Evolutionary conservation across 192 early-diverging fungal species (phyloP), one percentile per base, ranked within the genome.

Genomic region (Fimicolochytrium jonesii): DNA sequence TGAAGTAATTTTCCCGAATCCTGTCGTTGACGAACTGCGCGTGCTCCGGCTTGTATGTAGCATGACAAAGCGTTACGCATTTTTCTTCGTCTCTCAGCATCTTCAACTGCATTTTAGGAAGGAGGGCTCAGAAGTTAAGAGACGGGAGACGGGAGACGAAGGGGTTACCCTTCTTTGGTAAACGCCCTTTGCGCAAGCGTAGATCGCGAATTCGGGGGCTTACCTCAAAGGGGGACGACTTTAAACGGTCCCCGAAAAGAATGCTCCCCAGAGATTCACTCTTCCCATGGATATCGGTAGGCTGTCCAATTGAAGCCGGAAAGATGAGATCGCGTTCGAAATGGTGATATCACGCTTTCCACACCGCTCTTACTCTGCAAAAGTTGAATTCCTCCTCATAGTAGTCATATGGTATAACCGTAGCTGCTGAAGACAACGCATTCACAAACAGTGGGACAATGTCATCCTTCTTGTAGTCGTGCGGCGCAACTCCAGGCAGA

Each of bases 201-300:
- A n/a, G n/a, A n/a, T n/a, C n/a, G n/a, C n/a, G n/a, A n/a, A n/a
- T n/a, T n/a, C n/a, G n/a, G n/a, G n/a, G n/a, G n/a, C 64, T 73
- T 71, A 94, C 86, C 66, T 92, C 68, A 66, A 91, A 92, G 1
- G 76, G 76, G 1, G 94, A 97, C 50, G 75, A 77, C 59, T 86
- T 92, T 59, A 98, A 87, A 37, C 95, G 86, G 58, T 98, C 93
- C 1, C 95, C 95, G 84, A 98, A 94, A 39, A 98, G 69, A 43
- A 96, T 93, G 50, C 85, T 88, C 31, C 95, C 95, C 47, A 98
- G 77, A 10, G 86, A 88, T 70, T 97, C 94, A 28, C 86, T 68
- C 22, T 87, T 56, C 6, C 51, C 49, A 23, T 51, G 28, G 23
- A 58, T 81, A 37, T 76, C 80, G 20, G 81, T 72, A 1, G 90